Percentiles rank a stretch among this genome's conserved stretches.
Conservation (phyloP, 108 stramenopile genomes). For the Aureococcus anophagefferens region DNA sequence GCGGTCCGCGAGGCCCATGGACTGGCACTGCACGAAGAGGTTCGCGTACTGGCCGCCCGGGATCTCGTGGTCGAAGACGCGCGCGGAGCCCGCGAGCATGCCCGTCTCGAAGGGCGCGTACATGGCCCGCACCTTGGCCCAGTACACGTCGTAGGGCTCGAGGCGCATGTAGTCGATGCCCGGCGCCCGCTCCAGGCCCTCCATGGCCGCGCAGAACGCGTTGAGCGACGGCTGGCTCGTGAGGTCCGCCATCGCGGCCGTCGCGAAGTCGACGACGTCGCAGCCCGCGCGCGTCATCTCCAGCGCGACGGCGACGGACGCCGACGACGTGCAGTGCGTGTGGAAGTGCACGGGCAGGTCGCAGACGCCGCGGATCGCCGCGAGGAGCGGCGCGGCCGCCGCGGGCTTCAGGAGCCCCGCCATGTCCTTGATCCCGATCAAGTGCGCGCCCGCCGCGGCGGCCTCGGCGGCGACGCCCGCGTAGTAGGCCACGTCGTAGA, state of each 20-base stretch:
- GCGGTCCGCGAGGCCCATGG: conserved; percentile 78
- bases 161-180: conserved; percentile 49
- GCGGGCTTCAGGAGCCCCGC: conserved; percentile 89
- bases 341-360: conserved; percentile 43
- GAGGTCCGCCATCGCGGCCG: conserved; percentile 83
- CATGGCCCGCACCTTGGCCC: conserved; percentile 78
- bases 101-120: conserved; percentile 94
- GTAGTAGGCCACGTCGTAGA: conserved; percentile 52
- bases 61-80: conserved; percentile 94
- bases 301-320: conserved; percentile 85
- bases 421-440: conserved; percentile 93
- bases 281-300: conserved; percentile 80
- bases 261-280: conserved; percentile 85
- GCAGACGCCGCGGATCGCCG: conserved; percentile 68
- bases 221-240: conserved; percentile 88
- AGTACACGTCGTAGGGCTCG: conserved; percentile 41
- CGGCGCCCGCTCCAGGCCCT: conserved; percentile 73
- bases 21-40: conserved; percentile 77
- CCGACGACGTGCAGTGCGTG: conserved; percentile 74
- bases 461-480: conserved; percentile 32
- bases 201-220: conserved; percentile 72
- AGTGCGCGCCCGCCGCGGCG: conserved; percentile 65
- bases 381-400: conserved; percentile 71
- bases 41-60: conserved; percentile 95
- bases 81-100: conserved; percentile 80